Evolutionary conservation across 306 rosid genomes (phyloP).

Genomic region (Lupinus albus): DNA sequence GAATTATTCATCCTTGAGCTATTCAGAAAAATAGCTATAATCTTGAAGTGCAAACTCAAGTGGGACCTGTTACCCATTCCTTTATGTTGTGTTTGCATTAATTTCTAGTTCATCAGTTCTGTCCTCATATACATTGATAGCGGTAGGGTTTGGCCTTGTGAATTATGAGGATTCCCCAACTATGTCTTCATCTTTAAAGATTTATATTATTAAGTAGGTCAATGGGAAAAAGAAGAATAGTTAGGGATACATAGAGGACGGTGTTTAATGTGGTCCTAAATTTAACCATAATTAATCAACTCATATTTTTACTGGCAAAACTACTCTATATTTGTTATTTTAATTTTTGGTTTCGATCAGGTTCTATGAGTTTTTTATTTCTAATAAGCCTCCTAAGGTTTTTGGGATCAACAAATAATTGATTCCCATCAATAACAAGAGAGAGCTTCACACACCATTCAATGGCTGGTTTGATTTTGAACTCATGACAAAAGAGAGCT

Average conservation of each 20-base stretch:
- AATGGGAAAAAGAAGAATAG: neutral
- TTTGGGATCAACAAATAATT: too few species aligned
- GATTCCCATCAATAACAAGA: too few species aligned
- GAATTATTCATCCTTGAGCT: conserved; percentile 41
- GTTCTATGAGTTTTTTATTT: too few species aligned
- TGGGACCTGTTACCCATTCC: conserved; percentile 44
- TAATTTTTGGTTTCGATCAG: too few species aligned
- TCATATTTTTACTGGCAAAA: too few species aligned
- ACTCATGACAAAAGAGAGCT: too few species aligned
- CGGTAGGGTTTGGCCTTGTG: conserved; percentile 28
- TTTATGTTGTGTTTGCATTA: conserved; percentile 43
- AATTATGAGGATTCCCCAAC: conserved; percentile 33
- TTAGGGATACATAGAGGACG: neutral
- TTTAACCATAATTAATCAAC: too few species aligned
- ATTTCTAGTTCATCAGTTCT: conserved; percentile 22
- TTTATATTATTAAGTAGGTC: conserved; percentile 21
- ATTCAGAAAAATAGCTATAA: conserved; percentile 25
- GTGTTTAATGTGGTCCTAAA: too few species aligned
- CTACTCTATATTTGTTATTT: too few species aligned
- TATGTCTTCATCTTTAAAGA: conserved; percentile 30
- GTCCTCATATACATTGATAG: conserved; percentile 34
- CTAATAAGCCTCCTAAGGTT: too few species aligned
- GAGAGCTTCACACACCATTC: too few species aligned
- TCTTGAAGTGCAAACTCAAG: conserved; percentile 37
- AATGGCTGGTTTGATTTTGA: too few species aligned